Conservation (phyloP, 805 yeast genomes). For the Cyberlindnera subsufficiens region DNA sequence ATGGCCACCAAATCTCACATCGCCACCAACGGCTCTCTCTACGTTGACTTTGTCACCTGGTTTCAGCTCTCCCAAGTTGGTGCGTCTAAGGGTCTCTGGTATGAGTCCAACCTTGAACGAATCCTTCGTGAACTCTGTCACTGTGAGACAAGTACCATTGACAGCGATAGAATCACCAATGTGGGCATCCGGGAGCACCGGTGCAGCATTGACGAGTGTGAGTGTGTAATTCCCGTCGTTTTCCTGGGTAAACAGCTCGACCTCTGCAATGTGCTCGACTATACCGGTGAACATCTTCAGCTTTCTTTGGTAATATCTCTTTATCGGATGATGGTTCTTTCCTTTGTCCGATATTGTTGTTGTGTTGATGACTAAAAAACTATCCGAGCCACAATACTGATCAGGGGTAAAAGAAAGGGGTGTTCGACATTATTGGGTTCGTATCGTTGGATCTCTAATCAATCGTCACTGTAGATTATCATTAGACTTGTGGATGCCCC, state of each 20-base stretch:
- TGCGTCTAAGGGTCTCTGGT: constrained; percentile 83
- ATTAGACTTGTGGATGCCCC: too few relatives aligned
- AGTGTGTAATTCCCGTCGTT: constrained; percentile 77
- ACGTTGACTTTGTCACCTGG: constrained; percentile 67
- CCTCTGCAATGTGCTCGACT: constrained; percentile 77
- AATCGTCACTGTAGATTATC: too few relatives aligned
- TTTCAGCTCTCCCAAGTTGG: constrained; percentile 62
- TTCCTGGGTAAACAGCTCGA: constrained; percentile 48
- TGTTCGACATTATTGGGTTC: too few relatives aligned
- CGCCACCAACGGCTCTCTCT: constrained; percentile 83
- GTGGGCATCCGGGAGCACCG: constrained; percentile 72
- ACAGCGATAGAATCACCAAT: constrained; percentile 92
- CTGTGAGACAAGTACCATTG: constrained; percentile 88
- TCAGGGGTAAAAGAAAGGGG: too few relatives aligned
- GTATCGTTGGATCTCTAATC: too few relatives aligned
- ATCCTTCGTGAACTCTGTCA: constrained; percentile 61
- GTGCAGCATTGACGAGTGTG: constrained; percentile 53
- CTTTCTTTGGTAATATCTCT: neutral
- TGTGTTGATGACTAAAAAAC: too few relatives aligned
- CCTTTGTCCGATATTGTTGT: too few relatives aligned
- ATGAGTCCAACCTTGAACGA: constrained; percentile 86
- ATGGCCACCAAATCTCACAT: constrained; percentile 92
- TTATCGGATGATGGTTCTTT: too few relatives aligned
- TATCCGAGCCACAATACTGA: too few relatives aligned
- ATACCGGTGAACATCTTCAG: constrained; percentile 80